Percentiles rank a stretch among this genome's conserved stretches.
phyloP scores from a whole-genome alignment of 2,329 filamentous ascomycete species.

The Aspergillus sp. region DNA sequence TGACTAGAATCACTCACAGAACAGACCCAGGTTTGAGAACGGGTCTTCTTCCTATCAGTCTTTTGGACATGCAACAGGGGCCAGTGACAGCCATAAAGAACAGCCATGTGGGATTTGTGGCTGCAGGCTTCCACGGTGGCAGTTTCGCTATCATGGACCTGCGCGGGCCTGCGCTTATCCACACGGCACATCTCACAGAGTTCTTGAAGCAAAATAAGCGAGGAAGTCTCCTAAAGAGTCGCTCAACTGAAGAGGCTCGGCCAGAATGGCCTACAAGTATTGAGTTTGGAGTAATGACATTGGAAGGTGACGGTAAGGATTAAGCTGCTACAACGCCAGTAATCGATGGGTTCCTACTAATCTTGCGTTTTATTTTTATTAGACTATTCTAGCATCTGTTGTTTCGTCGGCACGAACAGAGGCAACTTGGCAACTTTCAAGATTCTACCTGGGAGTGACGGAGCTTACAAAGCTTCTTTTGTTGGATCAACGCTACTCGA shows the following conservation, averaged over 20 bases:
- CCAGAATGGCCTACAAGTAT: constrained; percentile 71
- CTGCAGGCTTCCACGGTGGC: constrained; percentile 75
- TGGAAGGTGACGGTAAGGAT: constrained; percentile 69
- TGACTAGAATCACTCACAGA: constrained; percentile 66
- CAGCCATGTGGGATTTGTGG: constrained; percentile 90
- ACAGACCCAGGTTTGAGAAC: constrained; percentile 67
- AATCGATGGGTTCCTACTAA: constrained; percentile 15
- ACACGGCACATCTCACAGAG: constrained; percentile 62
- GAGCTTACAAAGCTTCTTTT: constrained; percentile 63
- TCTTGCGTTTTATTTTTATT: not conserved
- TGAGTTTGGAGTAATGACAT: constrained; percentile 86
- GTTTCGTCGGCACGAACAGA: constrained; percentile 80
- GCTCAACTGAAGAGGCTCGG: constrained; percentile 40
- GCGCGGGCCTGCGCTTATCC: constrained; percentile 77
- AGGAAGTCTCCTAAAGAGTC: constrained; percentile 57
- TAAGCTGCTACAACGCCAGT: not conserved
- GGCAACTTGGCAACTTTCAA: constrained; percentile 87
- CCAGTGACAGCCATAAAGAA: constrained; percentile 70
- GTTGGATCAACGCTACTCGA: constrained; percentile 61
- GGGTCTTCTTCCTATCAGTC: constrained; percentile 67
- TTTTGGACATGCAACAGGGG: constrained; percentile 78
- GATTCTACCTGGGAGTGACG: constrained; percentile 62
- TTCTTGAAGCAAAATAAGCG: constrained; percentile 70
- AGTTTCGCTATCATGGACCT: constrained; percentile 76
- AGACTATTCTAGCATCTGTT: constrained; percentile 86